Evolutionary conservation across 1,284 basidiomycete genomes (phyloP), one percentile per base, ranked within the genome.

Genomic region (Irpex sp.): DNA sequence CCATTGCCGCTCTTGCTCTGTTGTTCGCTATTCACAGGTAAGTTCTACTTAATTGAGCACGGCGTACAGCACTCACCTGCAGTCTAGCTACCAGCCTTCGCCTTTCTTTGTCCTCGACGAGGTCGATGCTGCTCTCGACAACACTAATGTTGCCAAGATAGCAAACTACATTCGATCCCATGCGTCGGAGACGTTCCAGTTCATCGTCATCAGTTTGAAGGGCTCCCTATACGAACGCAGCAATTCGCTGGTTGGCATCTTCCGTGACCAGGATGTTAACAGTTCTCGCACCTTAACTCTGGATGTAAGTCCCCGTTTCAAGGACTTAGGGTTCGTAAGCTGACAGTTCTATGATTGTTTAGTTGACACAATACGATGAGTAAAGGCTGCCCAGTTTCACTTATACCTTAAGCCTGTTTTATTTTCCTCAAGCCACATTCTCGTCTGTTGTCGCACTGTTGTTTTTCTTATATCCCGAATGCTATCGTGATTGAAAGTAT

Each of bases 61-160:
- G 12, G 5, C 49, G 36, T 54, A 5, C 19, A 36, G 14, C 9
- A 6, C 66, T 69, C 55, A 67, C 58, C 5, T 59, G 33, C 9
- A 37, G 14, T 10, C 1, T 65, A 94, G 94, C 68, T 99, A 94
- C 74, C 95, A 96, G 73, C 97, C 97, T 1, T 94, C 96, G 1
- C 97, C 97, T 0, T 99, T 99, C 80, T 99, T 99, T 73, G 96
- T 99, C 10, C 81, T 99, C 19, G 97, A 99, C 73, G 97, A 99
- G 75, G 95, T 98, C 10, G 96, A 98, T 68, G 96, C 97, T 1
- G 96, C 97, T 0, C 81, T 99, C 37, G 95, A 97, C 77, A 95
- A 97, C 71, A 95, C 93, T 18, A 98, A 98, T 67, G 95, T 97
- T 2, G 89, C 92, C 45, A 93, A 94, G 73, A 87, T 97, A 36